These are phyloP conservation scores for Dalbergia cochinchinensis DNA, from an alignment of 306 rosid genomes.

Conservation along the genomic window DNA sequence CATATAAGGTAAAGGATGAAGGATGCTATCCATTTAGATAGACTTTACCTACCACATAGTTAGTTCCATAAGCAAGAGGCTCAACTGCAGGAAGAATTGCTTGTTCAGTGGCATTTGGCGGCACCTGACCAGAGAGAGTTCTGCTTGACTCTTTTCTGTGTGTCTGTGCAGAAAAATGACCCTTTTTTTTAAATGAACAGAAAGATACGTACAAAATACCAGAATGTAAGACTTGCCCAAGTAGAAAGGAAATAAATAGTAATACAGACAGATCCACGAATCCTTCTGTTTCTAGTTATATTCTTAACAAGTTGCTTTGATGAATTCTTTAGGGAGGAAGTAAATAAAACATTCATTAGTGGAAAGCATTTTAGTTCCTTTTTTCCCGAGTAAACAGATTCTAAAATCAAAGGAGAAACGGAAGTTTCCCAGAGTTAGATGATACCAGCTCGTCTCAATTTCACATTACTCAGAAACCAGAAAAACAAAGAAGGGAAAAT, in stretches of 20 bases:
- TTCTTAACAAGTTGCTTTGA: background rate
- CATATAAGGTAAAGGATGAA: background rate
- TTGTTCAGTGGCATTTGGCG: conserved; percentile 50
- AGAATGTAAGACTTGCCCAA: background rate
- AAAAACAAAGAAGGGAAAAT: background rate
- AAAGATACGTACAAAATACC: conserved; percentile 3
- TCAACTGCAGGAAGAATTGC: conserved; percentile 60
- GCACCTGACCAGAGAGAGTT: conserved; percentile 49
- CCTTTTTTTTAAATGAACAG: background rate
- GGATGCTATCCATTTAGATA: conserved; percentile 29
- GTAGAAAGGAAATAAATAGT: background rate
- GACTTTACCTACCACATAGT: conserved; percentile 70
- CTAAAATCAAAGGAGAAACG: conserved; percentile 8
- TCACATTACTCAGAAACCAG: conserved; percentile 32
- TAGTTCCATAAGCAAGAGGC: conserved; percentile 77
- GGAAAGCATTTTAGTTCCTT: conserved; percentile 13
- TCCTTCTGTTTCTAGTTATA: conserved; percentile 16
- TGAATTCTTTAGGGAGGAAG: background rate
- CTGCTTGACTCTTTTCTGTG: conserved; percentile 64
- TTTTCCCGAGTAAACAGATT: background rate
- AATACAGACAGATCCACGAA: background rate
- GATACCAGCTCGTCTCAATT: background rate
- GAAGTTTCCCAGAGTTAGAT: background rate
- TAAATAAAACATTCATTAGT: background rate
- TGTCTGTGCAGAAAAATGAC: conserved; percentile 60